Base-by-base conservation (phyloP, 768 basidiomycete genomes). In the Cystobasidium tubakii region DNA sequence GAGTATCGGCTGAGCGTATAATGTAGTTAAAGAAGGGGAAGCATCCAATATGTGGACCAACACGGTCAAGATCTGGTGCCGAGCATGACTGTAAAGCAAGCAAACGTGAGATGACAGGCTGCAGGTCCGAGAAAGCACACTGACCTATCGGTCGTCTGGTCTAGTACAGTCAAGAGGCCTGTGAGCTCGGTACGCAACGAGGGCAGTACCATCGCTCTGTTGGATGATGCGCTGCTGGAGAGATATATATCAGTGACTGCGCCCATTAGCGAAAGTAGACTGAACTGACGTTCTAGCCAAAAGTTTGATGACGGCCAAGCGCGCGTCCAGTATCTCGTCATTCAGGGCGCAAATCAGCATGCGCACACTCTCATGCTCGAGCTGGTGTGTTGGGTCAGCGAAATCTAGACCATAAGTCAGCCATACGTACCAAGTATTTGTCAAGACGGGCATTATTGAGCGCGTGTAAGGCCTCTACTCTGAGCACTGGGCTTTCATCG, bases 281-380 rank as follows among this genome's bases (percentile, higher is more conserved):
- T 21, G 55, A 3, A 44, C 69, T 39, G 50, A 71, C 69, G 55
- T 55, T 34, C 69, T 4, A 6, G 50, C 69, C 31, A 71, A 34
- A 27, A 71, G 36, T 6, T 23, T 23, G 29, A 71, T 71, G 25
- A 71, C 39, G 13, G 53, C 69, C 12, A 71, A 31, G 29, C 69
- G 33, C 1, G 60, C 55, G 21, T 25, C 25, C 33, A 71, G 21
- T 6, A 55, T 13, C n/a, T 21, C 69, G 36, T 71, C 69, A 25
- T 71, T 71, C 12, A 71, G 29, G 10, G 54, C 69, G 39, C 33
- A 71, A n/a, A 71, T 55, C 2, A 71, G 69, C 69, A 71, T 60
- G 27, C 55, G 69, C 12, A 46, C 50, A 42, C 27, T 21, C 23
- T 42, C 55, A 13, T 53, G 34, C 53, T 71, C 69, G 34, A 36